phyloP scores from a whole-genome alignment of 2,329 filamentous ascomycete species.

The Cordyceps militaris region DNA sequence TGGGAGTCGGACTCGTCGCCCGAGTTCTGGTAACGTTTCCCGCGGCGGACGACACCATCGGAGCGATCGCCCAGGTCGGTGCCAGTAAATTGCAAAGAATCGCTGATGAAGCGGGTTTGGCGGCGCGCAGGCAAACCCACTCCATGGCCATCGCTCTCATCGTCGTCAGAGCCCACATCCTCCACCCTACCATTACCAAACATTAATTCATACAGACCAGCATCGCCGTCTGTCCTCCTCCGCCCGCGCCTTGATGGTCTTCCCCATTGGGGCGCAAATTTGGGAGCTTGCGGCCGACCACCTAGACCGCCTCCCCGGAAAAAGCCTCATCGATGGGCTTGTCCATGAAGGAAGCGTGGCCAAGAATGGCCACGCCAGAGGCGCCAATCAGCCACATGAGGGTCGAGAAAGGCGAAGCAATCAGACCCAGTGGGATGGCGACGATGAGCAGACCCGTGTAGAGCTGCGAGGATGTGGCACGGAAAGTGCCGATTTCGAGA shows the following conservation, averaged over 20 bases:
- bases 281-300: slow-evolving; percentile 99
- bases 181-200: slow-evolving; percentile 44
- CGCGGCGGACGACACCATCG: slow-evolving; percentile 32
- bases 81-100: slow-evolving; percentile 55
- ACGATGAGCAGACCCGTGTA: slow-evolving; percentile 83
- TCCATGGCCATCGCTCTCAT: slow-evolving; percentile 48
- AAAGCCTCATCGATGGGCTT: slow-evolving; percentile 99
- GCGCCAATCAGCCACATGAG: slow-evolving; percentile 95
- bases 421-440: slow-evolving; percentile 76
- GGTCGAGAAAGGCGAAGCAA: slow-evolving; percentile 76
- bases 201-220: slow-evolving; percentile 32
- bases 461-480: slow-evolving; percentile 83
- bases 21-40: slow-evolving; percentile 28
- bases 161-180: slow-evolving; percentile 57
- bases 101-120: slow-evolving; percentile 48
- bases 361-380: slow-evolving; percentile 85
- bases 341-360: slow-evolving; percentile 92
- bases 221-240: slow-evolving; percentile 50
- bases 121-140: slow-evolving; percentile 41
- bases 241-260: slow-evolving; percentile 92
- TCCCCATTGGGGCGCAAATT: slow-evolving; percentile 92
- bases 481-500: slow-evolving; percentile 75
- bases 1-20: slow-evolving; percentile 29
- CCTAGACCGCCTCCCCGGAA: slow-evolving; percentile 99
- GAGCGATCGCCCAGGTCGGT: slow-evolving; percentile 44